phyloP scores from a whole-genome alignment of 2,329 filamentous ascomycete genomes.

The Alternaria brassicicola region DNA sequence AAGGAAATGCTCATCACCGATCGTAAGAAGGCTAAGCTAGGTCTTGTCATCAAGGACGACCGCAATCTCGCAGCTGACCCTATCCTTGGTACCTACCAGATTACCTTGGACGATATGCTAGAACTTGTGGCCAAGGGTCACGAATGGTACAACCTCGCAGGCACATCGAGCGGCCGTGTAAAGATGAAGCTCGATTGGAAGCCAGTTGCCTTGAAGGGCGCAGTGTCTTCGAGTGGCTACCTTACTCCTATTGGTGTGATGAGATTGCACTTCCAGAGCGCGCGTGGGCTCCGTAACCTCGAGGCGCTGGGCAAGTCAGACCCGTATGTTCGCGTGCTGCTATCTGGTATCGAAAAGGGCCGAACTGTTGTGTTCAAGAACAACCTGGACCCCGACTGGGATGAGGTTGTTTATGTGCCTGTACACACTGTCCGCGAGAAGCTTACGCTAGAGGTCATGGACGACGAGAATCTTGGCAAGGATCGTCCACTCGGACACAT shows the following conservation, averaged over 20 bases:
- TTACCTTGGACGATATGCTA: constrained; percentile 92
- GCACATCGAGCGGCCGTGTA: constrained; percentile 79
- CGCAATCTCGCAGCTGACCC: constrained; percentile 84
- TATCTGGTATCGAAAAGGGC: constrained; percentile 88
- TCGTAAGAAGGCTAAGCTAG: constrained; percentile 85
- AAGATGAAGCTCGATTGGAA: constrained; percentile 96
- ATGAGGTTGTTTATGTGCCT: constrained; percentile 93
- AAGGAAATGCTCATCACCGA: constrained; percentile 97
- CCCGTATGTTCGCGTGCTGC: constrained; percentile 84
- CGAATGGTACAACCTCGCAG: constrained; percentile 92
- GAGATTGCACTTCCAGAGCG: constrained; percentile 88
- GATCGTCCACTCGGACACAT: constrained; percentile 85
- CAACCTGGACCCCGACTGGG: constrained; percentile 93
- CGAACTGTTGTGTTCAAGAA: constrained; percentile 96
- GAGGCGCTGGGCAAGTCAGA: constrained; percentile 97
- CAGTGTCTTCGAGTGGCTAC: constrained; percentile 82
- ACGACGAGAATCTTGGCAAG: constrained; percentile 88
- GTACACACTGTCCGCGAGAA: constrained; percentile 85
- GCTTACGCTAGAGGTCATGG: constrained; percentile 92
- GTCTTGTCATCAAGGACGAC: constrained; percentile 93
- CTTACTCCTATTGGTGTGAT: constrained; percentile 93
- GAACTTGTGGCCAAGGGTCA: constrained; percentile 90
- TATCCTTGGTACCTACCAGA: constrained; percentile 88
- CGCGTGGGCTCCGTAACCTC: constrained; percentile 83
- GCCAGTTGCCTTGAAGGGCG: constrained; percentile 83